Conservation (phyloP, 257 asterid species). For the Solanum chiquidenum region DNA sequence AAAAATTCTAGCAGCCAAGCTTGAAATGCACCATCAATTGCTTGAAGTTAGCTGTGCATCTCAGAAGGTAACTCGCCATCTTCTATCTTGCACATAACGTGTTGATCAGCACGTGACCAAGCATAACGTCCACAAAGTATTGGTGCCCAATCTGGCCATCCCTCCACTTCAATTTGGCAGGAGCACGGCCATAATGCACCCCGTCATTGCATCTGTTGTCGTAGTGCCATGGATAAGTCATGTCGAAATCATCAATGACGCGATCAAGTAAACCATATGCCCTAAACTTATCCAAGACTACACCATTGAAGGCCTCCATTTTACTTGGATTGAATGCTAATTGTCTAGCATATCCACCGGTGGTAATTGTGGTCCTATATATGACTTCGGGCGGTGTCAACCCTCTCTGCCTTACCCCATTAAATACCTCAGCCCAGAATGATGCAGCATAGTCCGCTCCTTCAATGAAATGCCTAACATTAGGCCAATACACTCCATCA, state of each 20-base stretch:
- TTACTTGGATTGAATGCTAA: constrained; percentile 72
- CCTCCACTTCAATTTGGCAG: constrained; percentile 64
- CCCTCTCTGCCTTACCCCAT: constrained; percentile 44
- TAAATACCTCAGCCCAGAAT: constrained; percentile 64
- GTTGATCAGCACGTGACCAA: constrained; percentile 70
- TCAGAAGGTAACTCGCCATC: background rate
- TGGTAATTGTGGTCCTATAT: constrained; percentile 75
- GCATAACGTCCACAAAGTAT: constrained; percentile 90
- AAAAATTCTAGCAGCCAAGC: background rate
- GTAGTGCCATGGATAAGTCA: constrained; percentile 95
- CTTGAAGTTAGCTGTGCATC: background rate
- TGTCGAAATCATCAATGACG: constrained; percentile 73
- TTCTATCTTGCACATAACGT: constrained; percentile 31
- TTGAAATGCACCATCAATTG: background rate
- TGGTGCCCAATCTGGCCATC: constrained; percentile 90
- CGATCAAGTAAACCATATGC: constrained; percentile 30
- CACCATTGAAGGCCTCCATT: constrained; percentile 92
- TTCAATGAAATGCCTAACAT: constrained; percentile 34
- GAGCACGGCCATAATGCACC: constrained; percentile 95
- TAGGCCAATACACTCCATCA: constrained; percentile 72
- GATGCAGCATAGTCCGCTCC: constrained; percentile 71
- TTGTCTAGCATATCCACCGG: constrained; percentile 77
- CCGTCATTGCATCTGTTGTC: constrained; percentile 90
- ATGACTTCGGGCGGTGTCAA: constrained; percentile 39
- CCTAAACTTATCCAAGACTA: constrained; percentile 73